Percentiles rank a stretch among this genome's conserved stretches.
phyloP scores from a whole-genome alignment of 257 asterid genomes.

The Nicotiana obtusifolia region DNA sequence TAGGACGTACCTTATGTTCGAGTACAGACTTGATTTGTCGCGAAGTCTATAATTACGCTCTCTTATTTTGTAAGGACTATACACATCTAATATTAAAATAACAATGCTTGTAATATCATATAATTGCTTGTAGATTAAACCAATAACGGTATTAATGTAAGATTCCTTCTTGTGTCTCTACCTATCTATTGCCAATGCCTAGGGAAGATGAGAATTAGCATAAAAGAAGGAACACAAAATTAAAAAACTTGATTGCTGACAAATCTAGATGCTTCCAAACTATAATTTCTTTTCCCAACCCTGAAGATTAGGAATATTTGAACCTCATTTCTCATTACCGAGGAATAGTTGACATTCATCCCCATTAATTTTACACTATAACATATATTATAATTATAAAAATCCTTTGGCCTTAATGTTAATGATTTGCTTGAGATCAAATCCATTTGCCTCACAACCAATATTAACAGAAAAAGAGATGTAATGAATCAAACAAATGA shows the following conservation, averaged over 20 bases:
- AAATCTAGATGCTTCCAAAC: slow-evolving; percentile 31
- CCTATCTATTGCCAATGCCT: slow-evolving; percentile 12
- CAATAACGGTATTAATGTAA: slow-evolving; percentile 15
- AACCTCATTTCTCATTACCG: slow-evolving; percentile 14
- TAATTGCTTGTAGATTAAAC: neutral
- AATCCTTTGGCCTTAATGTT: too few species aligned
- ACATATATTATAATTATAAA: too few species aligned
- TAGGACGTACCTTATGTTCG: neutral
- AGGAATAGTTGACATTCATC: slow-evolving; percentile 39
- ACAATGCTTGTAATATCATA: neutral
- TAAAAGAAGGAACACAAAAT: neutral
- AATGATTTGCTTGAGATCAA: neutral
- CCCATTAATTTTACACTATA: neutral
- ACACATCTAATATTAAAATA: neutral
- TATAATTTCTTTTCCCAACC: slow-evolving; percentile 13
- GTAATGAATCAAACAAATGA: neutral
- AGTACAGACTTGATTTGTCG: slow-evolving; percentile 1
- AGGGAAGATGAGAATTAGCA: slow-evolving; percentile 16
- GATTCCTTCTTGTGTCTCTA: slow-evolving; percentile 20
- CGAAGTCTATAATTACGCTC: neutral
- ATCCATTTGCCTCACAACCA: neutral
- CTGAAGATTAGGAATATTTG: neutral
- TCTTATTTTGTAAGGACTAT: neutral
- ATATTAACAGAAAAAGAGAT: neutral
- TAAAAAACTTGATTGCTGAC: slow-evolving; percentile 8